phyloP scores from a whole-genome alignment of 2,329 filamentous ascomycete genomes.

The Chaetomium sp. region DNA sequence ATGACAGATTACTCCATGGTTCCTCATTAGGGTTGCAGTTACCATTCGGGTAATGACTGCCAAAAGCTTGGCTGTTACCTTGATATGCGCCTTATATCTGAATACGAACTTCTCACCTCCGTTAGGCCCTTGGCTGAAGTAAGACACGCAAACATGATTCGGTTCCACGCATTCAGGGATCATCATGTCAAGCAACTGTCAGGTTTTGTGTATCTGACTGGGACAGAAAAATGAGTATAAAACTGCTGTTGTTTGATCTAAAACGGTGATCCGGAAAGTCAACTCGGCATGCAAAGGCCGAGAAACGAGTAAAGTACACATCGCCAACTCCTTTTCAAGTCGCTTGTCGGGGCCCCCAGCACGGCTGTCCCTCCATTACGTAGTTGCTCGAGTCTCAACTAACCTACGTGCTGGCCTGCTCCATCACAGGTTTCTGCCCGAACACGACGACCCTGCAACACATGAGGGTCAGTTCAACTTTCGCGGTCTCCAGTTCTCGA shows the following conservation, averaged over 20 bases:
- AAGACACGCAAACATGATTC: neutral
- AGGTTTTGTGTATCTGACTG: too few species aligned
- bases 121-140: neutral
- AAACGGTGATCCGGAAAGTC: neutral
- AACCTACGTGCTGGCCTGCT: too few species aligned
- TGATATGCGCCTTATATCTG: neutral
- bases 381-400: neutral
- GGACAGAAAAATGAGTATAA: neutral
- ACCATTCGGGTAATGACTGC: neutral
- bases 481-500: too few species aligned
- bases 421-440: constrained; percentile 10
- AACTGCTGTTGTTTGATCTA: neutral
- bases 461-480: neutral
- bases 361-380: neutral
- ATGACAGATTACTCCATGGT: neutral
- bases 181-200: neutral
- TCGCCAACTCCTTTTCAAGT: neutral
- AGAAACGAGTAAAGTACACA: neutral
- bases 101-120: constrained; percentile 6
- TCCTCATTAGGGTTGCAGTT: neutral
- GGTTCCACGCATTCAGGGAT: neutral
- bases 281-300: neutral
- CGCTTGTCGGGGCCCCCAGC: neutral
- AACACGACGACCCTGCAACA: neutral
- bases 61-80: constrained; percentile 6